Conservation (phyloP, 805 yeast species). For the Isabelozyma pseudorhagii region DNA sequence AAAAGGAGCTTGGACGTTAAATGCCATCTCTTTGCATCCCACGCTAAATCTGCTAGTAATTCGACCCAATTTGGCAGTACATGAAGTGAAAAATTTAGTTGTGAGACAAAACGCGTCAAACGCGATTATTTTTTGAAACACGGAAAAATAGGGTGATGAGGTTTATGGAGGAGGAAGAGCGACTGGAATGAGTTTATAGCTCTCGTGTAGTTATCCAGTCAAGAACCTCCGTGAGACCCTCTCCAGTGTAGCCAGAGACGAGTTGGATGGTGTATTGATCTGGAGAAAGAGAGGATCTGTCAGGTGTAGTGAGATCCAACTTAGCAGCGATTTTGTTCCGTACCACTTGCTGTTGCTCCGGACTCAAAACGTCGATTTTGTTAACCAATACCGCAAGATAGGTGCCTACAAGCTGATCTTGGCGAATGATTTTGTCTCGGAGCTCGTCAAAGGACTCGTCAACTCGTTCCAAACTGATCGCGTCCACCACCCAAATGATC, state of each 20-base stretch:
- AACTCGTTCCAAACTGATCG: conserved; percentile 56
- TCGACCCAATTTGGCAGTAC: not conserved
- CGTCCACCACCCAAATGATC: conserved; percentile 85
- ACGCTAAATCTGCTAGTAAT: not conserved
- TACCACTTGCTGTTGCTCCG: conserved; percentile 14
- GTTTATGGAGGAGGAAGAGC: not conserved
- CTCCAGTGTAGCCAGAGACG: conserved; percentile 36
- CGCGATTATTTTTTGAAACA: not conserved
- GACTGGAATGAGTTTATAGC: conserved; percentile 3
- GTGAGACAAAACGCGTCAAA: not conserved
- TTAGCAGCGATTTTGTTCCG: conserved; percentile 1
- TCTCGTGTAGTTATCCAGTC: conserved; percentile 24
- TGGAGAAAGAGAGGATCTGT: conserved; percentile 4
- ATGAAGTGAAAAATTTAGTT: not conserved
- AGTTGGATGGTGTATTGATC: conserved; percentile 23
- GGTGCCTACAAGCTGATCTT: conserved; percentile 68
- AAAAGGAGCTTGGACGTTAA: not conserved
- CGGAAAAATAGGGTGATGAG: not conserved
- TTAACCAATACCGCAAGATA: conserved; percentile 69
- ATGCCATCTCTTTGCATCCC: not conserved
- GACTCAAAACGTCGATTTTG: conserved; percentile 60
- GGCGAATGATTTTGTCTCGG: conserved; percentile 52
- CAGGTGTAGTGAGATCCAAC: too few relatives aligned
- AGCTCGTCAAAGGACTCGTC: conserved; percentile 66
- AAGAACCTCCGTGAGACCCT: conserved; percentile 21